Conservation (phyloP, 2,329 filamentous ascomycete genomes). For the Alternaria consortialis region DNA sequence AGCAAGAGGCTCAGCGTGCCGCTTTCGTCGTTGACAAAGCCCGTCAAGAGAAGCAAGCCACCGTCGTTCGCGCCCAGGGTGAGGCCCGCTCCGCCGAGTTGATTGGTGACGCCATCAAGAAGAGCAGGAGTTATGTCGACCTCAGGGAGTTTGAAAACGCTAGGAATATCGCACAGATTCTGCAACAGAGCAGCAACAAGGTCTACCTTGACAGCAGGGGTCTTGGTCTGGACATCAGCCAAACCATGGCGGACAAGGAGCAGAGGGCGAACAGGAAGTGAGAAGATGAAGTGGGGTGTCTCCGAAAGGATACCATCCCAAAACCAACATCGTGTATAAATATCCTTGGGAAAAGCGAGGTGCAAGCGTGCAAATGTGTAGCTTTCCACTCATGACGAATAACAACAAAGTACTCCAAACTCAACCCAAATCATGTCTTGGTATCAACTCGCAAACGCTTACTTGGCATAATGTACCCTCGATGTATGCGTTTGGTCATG, state of each 20-base stretch:
- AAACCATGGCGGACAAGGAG: conserved; percentile 53
- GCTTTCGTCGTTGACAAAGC: conserved; percentile 99
- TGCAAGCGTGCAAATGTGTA: conserved; percentile 32
- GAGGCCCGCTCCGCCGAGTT: conserved; percentile 97
- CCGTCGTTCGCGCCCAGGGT: conserved; percentile 98
- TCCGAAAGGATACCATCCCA: neutral
- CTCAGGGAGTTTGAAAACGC: conserved; percentile 99
- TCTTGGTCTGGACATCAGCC: conserved; percentile 83
- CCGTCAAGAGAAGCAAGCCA: conserved; percentile 98
- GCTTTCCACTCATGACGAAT: conserved; percentile 48
- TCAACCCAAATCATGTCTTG: neutral
- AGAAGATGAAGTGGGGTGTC: neutral
- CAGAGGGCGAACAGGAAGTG: conserved; percentile 41
- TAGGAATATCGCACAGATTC: conserved; percentile 81
- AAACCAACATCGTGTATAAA: conserved; percentile 35
- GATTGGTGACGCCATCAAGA: conserved; percentile 99
- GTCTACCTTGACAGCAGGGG: conserved; percentile 92
- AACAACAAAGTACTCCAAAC: conserved; percentile 20
- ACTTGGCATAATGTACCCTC: neutral
- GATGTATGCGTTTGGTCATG: neutral
- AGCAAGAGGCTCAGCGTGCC: conserved; percentile 94
- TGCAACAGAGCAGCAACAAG: conserved; percentile 93
- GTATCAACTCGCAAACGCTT: neutral
- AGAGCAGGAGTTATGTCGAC: conserved; percentile 95
- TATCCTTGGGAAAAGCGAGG: conserved; percentile 26